These are phyloP conservation scores for Suaeda aralocaspica DNA, from an alignment of 148 eudicot genomes.

Conservation along the genomic window DNA sequence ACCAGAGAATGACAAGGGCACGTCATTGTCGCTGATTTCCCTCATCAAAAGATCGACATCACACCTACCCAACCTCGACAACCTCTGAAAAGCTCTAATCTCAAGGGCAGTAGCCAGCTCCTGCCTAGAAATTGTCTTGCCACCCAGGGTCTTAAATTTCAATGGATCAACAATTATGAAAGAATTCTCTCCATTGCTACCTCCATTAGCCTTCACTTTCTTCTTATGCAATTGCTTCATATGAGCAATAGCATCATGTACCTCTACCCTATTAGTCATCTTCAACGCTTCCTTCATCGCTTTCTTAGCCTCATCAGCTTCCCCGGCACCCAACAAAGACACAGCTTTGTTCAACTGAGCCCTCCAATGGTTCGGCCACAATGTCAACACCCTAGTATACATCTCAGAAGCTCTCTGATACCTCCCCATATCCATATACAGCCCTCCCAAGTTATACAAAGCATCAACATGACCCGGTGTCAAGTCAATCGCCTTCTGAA, in stretches of 20 bases:
- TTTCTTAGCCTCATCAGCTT: conserved; percentile 89
- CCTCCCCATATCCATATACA: conserved; percentile 97
- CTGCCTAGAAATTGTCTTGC: conserved; percentile 64
- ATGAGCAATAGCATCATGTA: conserved; percentile 89
- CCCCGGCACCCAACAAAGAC: conserved; percentile 91
- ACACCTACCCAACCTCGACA: conserved; percentile 72
- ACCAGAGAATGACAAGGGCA: conserved; percentile 81
- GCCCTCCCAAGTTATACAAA: conserved; percentile 90
- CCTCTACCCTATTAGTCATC: conserved; percentile 95
- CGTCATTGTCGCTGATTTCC: conserved; percentile 66
- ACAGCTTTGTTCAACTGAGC: conserved; percentile 95
- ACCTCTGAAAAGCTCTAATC: conserved; percentile 84
- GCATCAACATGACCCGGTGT: conserved; percentile 95
- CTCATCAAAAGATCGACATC: conserved; percentile 74
- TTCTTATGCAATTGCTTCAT: conserved; percentile 94
- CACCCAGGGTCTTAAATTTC: conserved; percentile 68
- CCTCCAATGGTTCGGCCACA: conserved; percentile 94
- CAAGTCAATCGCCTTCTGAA: conserved; percentile 95
- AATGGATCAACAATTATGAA: conserved; percentile 59
- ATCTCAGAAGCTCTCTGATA: conserved; percentile 97
- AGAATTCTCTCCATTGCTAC: conserved; percentile 61
- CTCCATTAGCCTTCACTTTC: conserved; percentile 68
- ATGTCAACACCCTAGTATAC: conserved; percentile 88
- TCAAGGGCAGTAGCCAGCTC: conserved; percentile 78
- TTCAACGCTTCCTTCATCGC: conserved; percentile 92